Conservation (phyloP, 2,329 filamentous ascomycete genomes). For the Colletotrichum noveboracense region DNA sequence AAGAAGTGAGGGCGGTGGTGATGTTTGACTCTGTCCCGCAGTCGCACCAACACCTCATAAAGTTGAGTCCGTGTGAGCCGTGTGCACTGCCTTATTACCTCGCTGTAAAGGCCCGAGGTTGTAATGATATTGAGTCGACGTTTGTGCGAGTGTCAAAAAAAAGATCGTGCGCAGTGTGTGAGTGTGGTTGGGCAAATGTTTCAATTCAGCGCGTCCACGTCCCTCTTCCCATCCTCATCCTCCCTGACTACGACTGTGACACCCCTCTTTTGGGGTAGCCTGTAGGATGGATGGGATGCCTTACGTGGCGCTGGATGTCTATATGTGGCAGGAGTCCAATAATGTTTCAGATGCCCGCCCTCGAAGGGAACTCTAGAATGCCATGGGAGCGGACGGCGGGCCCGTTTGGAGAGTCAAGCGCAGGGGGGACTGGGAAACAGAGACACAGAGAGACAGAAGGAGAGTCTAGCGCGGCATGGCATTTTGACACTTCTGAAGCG, state of each 20-base stretch:
- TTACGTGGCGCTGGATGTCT: neutral
- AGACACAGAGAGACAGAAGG: neutral
- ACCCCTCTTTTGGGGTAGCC: neutral
- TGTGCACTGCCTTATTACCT: neutral
- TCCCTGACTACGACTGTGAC: neutral
- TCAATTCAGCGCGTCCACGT: slow-evolving; percentile 3
- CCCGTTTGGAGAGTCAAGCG: neutral
- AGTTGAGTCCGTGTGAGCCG: neutral
- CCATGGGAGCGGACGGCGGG: neutral
- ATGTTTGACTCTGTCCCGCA: neutral
- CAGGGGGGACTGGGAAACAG: neutral
- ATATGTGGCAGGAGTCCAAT: neutral
- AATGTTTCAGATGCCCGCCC: neutral
- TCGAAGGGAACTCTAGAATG: neutral
- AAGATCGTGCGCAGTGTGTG: neutral
- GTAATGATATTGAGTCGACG: neutral
- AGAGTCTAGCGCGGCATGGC: neutral
- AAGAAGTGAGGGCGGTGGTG: neutral
- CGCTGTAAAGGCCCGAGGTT: neutral
- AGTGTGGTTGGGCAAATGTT: slow-evolving; percentile 16
- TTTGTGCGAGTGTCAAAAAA: neutral
- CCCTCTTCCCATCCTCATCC: neutral
- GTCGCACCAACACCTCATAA: neutral
- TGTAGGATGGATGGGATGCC: neutral
- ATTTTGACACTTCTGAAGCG: neutral